Base-by-base conservation (phyloP, 202 grass and related monocot species). In the Cymbopogon flexuosus region DNA sequence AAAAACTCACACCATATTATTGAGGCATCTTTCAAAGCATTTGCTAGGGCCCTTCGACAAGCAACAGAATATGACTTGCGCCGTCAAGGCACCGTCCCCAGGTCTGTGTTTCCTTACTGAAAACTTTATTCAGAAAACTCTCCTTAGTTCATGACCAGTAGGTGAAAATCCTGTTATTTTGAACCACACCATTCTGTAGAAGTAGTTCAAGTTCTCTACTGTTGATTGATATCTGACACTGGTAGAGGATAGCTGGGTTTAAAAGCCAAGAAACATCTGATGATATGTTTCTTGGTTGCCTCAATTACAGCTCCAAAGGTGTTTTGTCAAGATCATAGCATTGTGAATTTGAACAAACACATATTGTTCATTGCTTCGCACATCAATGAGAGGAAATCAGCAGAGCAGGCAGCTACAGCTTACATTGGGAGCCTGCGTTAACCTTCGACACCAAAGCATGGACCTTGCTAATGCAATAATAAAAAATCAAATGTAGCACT, bases 11-110 rank as follows among this genome's bases (percentile, higher is more conserved):
- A 94, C 79, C 90, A 94, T 84, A 94, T 94, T 10, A 91, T 98
- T 0, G 95, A 94, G 70, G 92, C 92, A 57, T 77, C 84, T 83
- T 98, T 98, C 76, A 94, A 94, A 89, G 92, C 94, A 75, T 94
- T 97, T 91, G 94, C 94, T 18, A 91, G 90, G 83, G 94, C 94
- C 46, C 94, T 97, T 89, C 90, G 92, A 24, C 92, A 97, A 79
- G 92, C 94, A 65, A 93, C 79, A 70, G 90, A 97, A 78, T 91
- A 87, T 40, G 94, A 97, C 68, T 79, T 91, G 62, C 84, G 90
- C 24, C 84, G 94, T 33, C 84, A 12, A 12, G 94, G 90, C 36
- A 87, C 81, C 72, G 45, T 97, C 33, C 94, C 94, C 52, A 97
- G 92, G 94, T 97, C 82, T 80, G 83, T 80, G 35, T 82, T 76